phyloP scores from a whole-genome alignment of 176 grass and related monocot genomes.

The Chloris gayana region DNA sequence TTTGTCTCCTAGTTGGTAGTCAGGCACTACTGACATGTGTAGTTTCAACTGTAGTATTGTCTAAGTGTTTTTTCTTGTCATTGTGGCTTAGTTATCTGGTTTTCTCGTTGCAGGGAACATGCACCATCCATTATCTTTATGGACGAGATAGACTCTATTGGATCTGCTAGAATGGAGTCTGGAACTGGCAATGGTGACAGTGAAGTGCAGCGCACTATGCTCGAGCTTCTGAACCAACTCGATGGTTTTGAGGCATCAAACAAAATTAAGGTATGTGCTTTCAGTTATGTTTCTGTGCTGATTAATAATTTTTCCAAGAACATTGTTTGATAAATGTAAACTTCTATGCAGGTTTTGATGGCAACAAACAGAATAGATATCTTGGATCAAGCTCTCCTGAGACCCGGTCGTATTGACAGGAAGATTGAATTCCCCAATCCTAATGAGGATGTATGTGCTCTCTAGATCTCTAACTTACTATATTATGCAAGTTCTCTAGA shows the following conservation, averaged over 20 bases:
- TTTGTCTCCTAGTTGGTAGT: background rate
- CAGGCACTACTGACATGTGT: slow-evolving; percentile 1
- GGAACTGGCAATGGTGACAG: slow-evolving; percentile 94
- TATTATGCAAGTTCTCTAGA: background rate
- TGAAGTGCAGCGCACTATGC: slow-evolving; percentile 99
- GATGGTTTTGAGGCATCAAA: slow-evolving; percentile 99
- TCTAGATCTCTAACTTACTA: background rate
- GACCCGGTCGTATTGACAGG: slow-evolving; percentile 96
- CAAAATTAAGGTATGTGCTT: slow-evolving; percentile 81
- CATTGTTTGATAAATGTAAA: slow-evolving; percentile 27
- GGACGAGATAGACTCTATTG: slow-evolving; percentile 99
- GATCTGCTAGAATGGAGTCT: slow-evolving; percentile 95
- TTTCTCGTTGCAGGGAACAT: slow-evolving; percentile 70
- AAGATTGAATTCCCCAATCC: slow-evolving; percentile 99
- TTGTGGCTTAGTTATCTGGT: slow-evolving; percentile 34
- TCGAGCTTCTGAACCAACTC: slow-evolving; percentile 99
- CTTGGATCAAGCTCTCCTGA: slow-evolving; percentile 94
- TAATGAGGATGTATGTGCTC: slow-evolving; percentile 79
- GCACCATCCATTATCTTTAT: slow-evolving; percentile 99
- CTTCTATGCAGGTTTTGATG: slow-evolving; percentile 84
- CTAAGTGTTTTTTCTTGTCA: background rate
- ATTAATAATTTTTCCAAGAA: background rate
- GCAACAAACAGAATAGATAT: slow-evolving; percentile 99
- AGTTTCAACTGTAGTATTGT: background rate
- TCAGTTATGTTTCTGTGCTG: background rate